Percentiles rank a stretch among this genome's conserved stretches.
Conservation (phyloP, 257 asterid species). For the Linaria vulgaris region DNA sequence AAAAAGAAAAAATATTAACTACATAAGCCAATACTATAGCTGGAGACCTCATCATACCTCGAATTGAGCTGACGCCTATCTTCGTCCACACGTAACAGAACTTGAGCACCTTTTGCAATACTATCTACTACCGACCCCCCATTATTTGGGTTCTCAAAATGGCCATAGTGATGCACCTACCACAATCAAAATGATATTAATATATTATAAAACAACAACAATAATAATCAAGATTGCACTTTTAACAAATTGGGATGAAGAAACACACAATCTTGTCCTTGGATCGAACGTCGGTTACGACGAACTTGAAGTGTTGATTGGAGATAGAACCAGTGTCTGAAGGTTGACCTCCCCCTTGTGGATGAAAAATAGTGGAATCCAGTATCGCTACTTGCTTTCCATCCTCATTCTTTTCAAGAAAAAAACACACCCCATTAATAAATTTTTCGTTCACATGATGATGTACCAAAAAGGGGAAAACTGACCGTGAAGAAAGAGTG, state of each 20-base stretch:
- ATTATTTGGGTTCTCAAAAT: conserved; percentile 41
- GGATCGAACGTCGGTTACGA: conserved; percentile 75
- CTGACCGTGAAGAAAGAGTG: conserved; percentile 54
- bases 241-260: neutral
- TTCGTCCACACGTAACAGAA: conserved; percentile 57
- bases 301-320: conserved; percentile 41
- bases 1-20: no score
- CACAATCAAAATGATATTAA: neutral
- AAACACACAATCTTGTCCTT: conserved; percentile 60
- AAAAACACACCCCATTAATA: conserved; percentile 11
- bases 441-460: neutral
- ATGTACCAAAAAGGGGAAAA: conserved; percentile 16
- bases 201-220: conserved; percentile 5
- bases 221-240: neutral
- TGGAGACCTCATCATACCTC: conserved; percentile 37
- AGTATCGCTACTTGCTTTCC: conserved; percentile 53
- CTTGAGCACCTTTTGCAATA: conserved; percentile 48
- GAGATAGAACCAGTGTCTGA: conserved; percentile 72
- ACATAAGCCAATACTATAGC: no score
- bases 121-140: conserved; percentile 21
- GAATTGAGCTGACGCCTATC: conserved; percentile 61
- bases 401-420: conserved; percentile 46
- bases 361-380: conserved; percentile 77
- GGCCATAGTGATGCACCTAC: conserved; percentile 70
- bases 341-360: conserved; percentile 97